Evolutionary conservation across 2,329 filamentous ascomycete genomes (phyloP).

Genomic region (Scedosporium aurantiacum): DNA sequence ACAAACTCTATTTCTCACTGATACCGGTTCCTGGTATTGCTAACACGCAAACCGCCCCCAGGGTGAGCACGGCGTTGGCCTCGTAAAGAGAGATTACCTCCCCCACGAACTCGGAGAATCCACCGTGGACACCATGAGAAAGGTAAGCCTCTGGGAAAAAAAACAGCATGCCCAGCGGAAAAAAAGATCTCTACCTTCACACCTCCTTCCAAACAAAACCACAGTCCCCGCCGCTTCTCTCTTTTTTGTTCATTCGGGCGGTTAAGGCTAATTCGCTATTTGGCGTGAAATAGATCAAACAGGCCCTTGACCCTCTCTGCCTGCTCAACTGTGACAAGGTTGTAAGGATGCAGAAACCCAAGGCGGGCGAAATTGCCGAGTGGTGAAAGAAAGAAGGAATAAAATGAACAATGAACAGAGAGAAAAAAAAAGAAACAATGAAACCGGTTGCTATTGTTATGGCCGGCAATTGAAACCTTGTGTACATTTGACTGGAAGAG

Average conservation of each 20-base stretch:
- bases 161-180: no score
- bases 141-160: no score
- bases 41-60: conserved; percentile 13
- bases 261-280: conserved; percentile 1
- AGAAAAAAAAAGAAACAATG: no score
- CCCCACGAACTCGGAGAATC: conserved; percentile 62
- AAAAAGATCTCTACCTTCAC: no score
- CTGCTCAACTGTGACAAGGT: conserved; percentile 62
- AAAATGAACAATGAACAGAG: no score
- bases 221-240: neutral
- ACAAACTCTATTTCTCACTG: conserved; percentile 1
- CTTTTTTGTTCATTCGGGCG: neutral
- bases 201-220: neutral
- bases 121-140: conserved; percentile 75
- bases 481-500: neutral
- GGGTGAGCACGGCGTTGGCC: conserved; percentile 74
- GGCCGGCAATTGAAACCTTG: no score
- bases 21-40: neutral
- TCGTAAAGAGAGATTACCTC: conserved; percentile 78
- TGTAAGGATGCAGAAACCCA: conserved; percentile 43
- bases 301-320: conserved; percentile 66
- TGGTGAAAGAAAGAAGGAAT: conserved; percentile 22
- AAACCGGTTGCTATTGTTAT: no score
- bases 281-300: conserved; percentile 50
- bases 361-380: conserved; percentile 29